Evolutionary conservation across 2,329 filamentous ascomycete genomes (phyloP), one percentile per base, ranked within the genome.

Genomic region (Cercospora janseana): DNA sequence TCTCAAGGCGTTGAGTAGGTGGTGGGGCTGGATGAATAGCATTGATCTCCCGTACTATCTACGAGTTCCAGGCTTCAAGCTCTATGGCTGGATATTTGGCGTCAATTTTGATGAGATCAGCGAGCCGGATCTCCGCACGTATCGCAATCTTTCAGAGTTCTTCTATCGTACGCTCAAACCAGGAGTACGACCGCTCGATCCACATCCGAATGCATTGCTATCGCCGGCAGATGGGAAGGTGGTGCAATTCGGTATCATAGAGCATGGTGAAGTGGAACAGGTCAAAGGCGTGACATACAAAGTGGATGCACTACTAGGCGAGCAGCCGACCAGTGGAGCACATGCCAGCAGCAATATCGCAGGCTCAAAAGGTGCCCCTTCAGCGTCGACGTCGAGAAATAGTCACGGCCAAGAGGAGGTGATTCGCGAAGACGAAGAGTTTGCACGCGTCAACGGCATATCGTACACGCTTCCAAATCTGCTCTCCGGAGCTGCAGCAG

Each of bases 241-340:
- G 37, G 80, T 98, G 20, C 92, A 97, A 63, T 96, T 90, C 61
- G 93, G 93, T 8, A 84, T 83, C 61, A 96, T 98, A 50, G 86
- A 94, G 63, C 83, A 91, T 63, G 91, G 92, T 40, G 89, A 96
- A 65, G 94, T 98, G 34, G 93, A 98, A 69, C 93, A 98, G 72
- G 92, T 98, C 57, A 98, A 98, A 72, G 93, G 93, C 53, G 93
- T 98, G 79, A 98, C 93, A 1, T 98, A 98, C 72, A 95, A 86
- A 59, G 80, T 98, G 47, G 93, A 98, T 67, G 91, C 93, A 6
- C 79, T 98, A 1, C 79, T 98, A 2, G 93, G 93, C 44, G 70
- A 70, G 59, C 51, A 69, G 48, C 60, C 67, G 52, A 55, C 83
- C 80, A 57, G 75, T 76, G 54, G 80, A 77, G 4, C 49, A 24